Percentiles rank a stretch among this genome's conserved stretches.
phyloP scores from a whole-genome alignment of 345 rosid genomes.

The thale cress (Arabidopsis thaliana) region DNA sequence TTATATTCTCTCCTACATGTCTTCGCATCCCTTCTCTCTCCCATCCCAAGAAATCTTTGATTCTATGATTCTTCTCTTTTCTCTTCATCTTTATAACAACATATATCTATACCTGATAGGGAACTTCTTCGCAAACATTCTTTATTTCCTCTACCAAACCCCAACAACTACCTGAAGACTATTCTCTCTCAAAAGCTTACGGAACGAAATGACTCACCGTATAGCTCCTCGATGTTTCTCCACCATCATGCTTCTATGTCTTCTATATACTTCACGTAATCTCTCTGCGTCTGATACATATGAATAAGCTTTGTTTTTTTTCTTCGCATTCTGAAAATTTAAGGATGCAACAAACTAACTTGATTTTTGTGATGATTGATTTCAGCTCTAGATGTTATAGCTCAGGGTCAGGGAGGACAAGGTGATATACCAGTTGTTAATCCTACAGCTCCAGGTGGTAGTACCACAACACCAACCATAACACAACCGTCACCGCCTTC shows the following conservation, averaged over 20 bases:
- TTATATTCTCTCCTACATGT: slow-evolving; percentile 71
- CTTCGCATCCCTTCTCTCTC: slow-evolving; percentile 59
- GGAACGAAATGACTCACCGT: slow-evolving; percentile 53
- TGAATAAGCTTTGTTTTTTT: neutral
- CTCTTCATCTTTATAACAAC: slow-evolving; percentile 45
- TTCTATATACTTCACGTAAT: slow-evolving; percentile 76
- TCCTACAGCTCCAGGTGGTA: slow-evolving; percentile 64
- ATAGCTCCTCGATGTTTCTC: slow-evolving; percentile 46
- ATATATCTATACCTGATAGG: slow-evolving; percentile 45
- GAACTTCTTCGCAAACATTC: slow-evolving; percentile 60
- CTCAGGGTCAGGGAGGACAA: slow-evolving; percentile 45
- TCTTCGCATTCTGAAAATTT: neutral
- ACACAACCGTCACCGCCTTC: slow-evolving; percentile 52
- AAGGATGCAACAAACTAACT: slow-evolving; percentile 25
- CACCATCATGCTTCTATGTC: slow-evolving; percentile 54
- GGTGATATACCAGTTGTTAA: slow-evolving; percentile 69
- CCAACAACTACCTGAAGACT: slow-evolving; percentile 37
- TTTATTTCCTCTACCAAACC: slow-evolving; percentile 52
- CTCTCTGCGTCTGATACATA: slow-evolving; percentile 26
- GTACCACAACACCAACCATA: slow-evolving; percentile 55
- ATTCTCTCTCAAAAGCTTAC: slow-evolving; percentile 19
- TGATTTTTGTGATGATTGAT: slow-evolving; percentile 33
- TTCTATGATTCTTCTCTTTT: slow-evolving; percentile 57
- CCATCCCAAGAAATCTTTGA: slow-evolving; percentile 82
- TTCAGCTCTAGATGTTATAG: slow-evolving; percentile 44